A percentile compares a stretch with the other conserved stretches of the same genome.
phyloP scores from a whole-genome alignment of 164 flowering plant genomes.

The Cinnamomum chago region DNA sequence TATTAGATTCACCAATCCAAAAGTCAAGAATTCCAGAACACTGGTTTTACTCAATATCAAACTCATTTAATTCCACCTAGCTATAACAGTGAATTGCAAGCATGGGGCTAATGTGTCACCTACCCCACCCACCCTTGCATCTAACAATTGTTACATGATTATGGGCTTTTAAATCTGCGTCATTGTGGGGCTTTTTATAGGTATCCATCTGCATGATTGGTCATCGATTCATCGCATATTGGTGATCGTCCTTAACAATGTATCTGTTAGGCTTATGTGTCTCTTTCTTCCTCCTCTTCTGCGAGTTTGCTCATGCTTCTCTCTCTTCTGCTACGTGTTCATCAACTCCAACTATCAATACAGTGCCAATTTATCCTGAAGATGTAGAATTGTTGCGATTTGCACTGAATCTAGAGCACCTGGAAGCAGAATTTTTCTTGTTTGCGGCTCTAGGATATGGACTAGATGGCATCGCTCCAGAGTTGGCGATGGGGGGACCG shows the following conservation, averaged over 20 bases:
- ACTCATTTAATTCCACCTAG: too few relatives aligned
- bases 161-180: too few relatives aligned
- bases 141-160: too few relatives aligned
- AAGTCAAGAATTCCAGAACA: too few relatives aligned
- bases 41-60: too few relatives aligned
- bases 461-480: conserved; percentile 34
- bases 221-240: too few relatives aligned
- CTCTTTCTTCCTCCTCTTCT: background rate
- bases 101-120: background rate
- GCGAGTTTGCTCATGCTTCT: background rate
- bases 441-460: conserved; percentile 43
- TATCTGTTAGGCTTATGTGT: background rate
- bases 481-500: conserved; percentile 37
- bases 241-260: background rate
- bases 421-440: conserved; percentile 44
- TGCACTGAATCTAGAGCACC: conserved; percentile 39
- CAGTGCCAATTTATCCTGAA: background rate
- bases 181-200: background rate
- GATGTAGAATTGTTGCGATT: conserved; percentile 36
- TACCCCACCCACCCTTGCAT: too few relatives aligned
- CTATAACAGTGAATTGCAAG: background rate
- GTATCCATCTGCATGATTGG: background rate
- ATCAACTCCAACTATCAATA: background rate
- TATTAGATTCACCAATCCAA: too few relatives aligned
- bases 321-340: background rate